Evolutionary conservation across 2,329 filamentous ascomycete species (phyloP), one percentile per base, ranked within the genome.

Genomic region (Stagonosporopsis chrysanthemi): DNA sequence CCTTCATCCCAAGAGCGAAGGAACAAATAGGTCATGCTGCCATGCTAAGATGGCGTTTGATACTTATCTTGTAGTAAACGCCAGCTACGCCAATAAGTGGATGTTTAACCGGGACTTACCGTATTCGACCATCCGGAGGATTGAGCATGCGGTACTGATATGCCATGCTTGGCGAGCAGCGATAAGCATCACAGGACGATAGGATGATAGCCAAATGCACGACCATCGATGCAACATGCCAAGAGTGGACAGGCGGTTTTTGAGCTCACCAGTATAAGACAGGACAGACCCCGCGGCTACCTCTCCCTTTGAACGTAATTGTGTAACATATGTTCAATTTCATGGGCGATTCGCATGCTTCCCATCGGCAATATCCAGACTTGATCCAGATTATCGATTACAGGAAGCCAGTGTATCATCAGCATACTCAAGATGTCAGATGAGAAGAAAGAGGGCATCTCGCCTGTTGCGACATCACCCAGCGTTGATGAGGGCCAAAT

Each of bases 401-500:
- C 12, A 14, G 2, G 5, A n/a, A 6, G 6, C 14, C 43, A 2
- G 29, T 14, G 24, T 4, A 17, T 23, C 17, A 15, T n/a, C n/a
- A n/a, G 17, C 17, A 33, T 9, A n/a, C 3, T 45, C 33, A 58
- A 49, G 11, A 69, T 69, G 63, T 46, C 60, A 15, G 66, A 73
- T 19, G 69, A 73, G 28, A 71, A 72, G 51, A 55, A 67, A 36
- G 31, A 57, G 28, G 61, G 62, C 8, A 66, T 72, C 24, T 62
- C 63, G 29, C 63, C 68, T 9, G 61, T 50, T n/a, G 55, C 59
- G 17, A 40, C 43, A 22, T 59, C 65, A n/a, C 54, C 67, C 4
- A 73, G 70, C 44, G 41, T 74, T 6, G 62, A 72, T 39, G 67
- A 73, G 58, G 72, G 64, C 1, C 62, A 72, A 42, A 33, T 70